phyloP scores from a whole-genome alignment of 768 basidiomycete species.

The Leccinum uliginosum region DNA sequence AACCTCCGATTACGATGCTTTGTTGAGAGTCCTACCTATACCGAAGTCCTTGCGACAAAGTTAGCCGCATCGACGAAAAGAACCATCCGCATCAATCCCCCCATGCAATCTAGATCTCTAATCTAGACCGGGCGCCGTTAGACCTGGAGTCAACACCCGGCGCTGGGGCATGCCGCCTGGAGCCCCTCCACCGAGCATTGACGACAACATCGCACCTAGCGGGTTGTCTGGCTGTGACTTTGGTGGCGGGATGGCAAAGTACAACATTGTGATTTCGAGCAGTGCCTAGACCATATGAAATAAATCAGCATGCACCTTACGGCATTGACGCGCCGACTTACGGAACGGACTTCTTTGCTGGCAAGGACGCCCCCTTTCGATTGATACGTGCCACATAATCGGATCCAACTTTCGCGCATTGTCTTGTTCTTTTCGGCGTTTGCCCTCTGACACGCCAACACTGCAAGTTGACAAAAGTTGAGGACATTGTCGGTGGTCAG shows the following conservation, averaged over 20 bases:
- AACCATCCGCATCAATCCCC: not conserved
- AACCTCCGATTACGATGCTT: slow-evolving; percentile 9
- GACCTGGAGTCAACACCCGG: slow-evolving; percentile 28
- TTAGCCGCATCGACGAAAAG: slow-evolving; percentile 8
- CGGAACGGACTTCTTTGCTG: slow-evolving; percentile 58
- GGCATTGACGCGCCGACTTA: slow-evolving; percentile 31
- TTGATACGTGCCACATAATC: slow-evolving; percentile 81
- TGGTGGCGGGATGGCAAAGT: slow-evolving; percentile 86
- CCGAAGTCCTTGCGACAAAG: slow-evolving; percentile 8
- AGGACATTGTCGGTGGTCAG: slow-evolving; percentile 72
- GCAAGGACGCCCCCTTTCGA: slow-evolving; percentile 61
- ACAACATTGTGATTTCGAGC: slow-evolving; percentile 64
- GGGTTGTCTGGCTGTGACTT: slow-evolving; percentile 70
- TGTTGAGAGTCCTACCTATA: slow-evolving; percentile 2
- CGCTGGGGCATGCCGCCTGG: slow-evolving; percentile 28
- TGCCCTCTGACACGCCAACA: slow-evolving; percentile 83
- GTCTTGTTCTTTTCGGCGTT: slow-evolving; percentile 75
- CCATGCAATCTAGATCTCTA: slow-evolving; percentile 7
- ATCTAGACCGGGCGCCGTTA: slow-evolving; percentile 27
- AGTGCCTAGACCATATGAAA: slow-evolving; percentile 43
- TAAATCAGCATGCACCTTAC: not conserved
- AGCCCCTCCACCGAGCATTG: slow-evolving; percentile 74
- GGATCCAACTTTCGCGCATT: slow-evolving; percentile 79
- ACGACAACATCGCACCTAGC: slow-evolving; percentile 84
- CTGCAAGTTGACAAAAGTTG: slow-evolving; percentile 89